Conservation (phyloP, 2,329 filamentous ascomycete genomes). For the Verticillium tricorpus region DNA sequence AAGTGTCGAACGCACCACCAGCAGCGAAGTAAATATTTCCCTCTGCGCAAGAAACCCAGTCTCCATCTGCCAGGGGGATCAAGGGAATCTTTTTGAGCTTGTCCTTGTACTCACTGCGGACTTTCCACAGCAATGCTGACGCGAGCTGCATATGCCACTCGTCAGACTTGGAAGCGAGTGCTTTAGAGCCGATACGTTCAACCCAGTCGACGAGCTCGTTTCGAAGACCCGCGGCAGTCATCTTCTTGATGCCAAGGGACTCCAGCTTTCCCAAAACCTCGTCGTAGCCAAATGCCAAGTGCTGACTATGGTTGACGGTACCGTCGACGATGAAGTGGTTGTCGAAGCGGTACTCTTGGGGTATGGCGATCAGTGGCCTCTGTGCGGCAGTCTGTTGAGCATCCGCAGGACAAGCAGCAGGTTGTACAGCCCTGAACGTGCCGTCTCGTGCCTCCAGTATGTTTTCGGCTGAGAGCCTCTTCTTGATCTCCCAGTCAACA, state of each 20-base stretch:
- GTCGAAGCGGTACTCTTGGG: background rate
- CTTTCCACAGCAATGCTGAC: background rate
- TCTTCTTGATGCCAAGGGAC: background rate
- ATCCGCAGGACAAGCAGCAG: background rate
- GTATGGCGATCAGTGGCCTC: background rate
- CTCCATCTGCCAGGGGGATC: background rate
- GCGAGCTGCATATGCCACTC: background rate
- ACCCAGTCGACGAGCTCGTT: background rate
- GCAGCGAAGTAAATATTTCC: background rate
- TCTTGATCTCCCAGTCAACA: background rate
- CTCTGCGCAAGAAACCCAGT: background rate
- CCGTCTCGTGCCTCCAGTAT: background rate
- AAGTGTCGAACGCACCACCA: background rate
- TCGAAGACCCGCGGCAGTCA: background rate
- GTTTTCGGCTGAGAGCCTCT: background rate
- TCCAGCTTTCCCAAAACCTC: background rate
- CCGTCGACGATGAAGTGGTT: background rate
- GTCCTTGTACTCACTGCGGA: background rate
- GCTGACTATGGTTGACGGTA: background rate
- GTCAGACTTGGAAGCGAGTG: background rate
- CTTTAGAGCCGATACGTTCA: background rate
- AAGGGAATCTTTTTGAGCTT: background rate
- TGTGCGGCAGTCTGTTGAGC: background rate
- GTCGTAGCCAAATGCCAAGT: constrained; percentile 5
- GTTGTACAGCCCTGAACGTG: background rate